Evolutionary conservation across 2,329 filamentous ascomycete species (phyloP), one percentile per base, ranked within the genome.

Genomic region (Aspergillus clavatus): DNA sequence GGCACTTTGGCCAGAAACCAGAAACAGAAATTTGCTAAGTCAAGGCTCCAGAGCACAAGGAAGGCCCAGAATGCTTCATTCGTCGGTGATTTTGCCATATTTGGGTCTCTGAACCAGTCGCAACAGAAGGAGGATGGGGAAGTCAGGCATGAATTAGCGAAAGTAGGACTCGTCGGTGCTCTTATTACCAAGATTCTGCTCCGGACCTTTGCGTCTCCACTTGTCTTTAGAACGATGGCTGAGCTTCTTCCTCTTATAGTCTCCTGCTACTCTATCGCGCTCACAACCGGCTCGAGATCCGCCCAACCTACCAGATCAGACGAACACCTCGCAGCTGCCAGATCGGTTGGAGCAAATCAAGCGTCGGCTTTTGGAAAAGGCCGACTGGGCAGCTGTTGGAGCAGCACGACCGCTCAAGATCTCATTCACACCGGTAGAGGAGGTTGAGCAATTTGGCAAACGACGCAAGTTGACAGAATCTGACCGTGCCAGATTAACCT

Each of bases 311-410:
- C 35, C 12, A 29, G 27, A 28, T 28, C 38, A 12, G 22, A 27
- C 7, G n/a, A 14, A 23, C 39, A 39, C 33, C 28, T 14, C 31
- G 7, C 38, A 45, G 40, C 12, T 35, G 26, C 10, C 33, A 16
- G 47, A 31, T 27, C 49, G 43, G 16, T 29, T 68, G 38, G 60
- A 59, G 12, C 14, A 40, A 5, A 49, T 69, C 26, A 68, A 65
- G 36, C 62, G 51, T 10, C 57, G 56, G 23, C 56, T 71, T 1
- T 61, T 71, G 5, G 47, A 63, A 40, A 58, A 59, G 35, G 41
- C 55, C 5, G 68, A 72, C 44, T 71, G 68, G 69, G 67, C 61
- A n/a, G 57, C 55, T 3, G 49, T 71, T 8, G 61, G 62, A 7
- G 54, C 54, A 4, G 48, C 62, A 8, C 63, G 63, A 29, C 67